Percentiles rank a stretch among this genome's conserved stretches.
These are phyloP conservation scores for Euryodendron excelsum DNA, from an alignment of 148 eudicot species.

Conservation along the genomic window DNA sequence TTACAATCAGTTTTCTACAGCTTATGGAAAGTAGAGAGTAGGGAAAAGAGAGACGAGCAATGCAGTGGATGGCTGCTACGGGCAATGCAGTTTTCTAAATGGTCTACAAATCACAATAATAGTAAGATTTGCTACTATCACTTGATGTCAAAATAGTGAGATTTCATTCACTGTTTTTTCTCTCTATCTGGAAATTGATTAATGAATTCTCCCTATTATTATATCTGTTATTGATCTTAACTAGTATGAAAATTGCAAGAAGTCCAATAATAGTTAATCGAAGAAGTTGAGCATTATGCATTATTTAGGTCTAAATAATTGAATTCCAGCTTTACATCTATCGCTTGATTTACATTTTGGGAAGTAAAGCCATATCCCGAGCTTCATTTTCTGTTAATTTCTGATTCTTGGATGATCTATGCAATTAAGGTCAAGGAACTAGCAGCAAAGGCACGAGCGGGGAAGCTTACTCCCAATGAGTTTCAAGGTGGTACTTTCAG, in stretches of 20 bases:
- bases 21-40: too few relatives aligned
- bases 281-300: not conserved
- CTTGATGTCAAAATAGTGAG: too few relatives aligned
- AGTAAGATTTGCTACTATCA: too few relatives aligned
- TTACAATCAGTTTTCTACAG: too few relatives aligned
- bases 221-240: not conserved
- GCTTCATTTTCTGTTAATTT: constrained; percentile 13
- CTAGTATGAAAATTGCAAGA: not conserved
- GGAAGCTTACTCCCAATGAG: constrained; percentile 87
- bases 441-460: constrained; percentile 87
- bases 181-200: not conserved
- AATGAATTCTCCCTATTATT: not conserved
- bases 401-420: constrained; percentile 6
- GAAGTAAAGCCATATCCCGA: not conserved
- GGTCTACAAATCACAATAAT: too few relatives aligned
- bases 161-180: too few relatives aligned
- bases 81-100: too few relatives aligned
- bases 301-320: not conserved
- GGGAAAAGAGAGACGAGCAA: too few relatives aligned
- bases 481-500: constrained; percentile 99
- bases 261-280: not conserved
- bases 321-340: not conserved
- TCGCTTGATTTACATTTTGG: constrained; percentile 11
- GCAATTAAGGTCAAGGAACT: constrained; percentile 74
- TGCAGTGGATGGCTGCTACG: too few relatives aligned